Base-by-base conservation (phyloP, 176 grass and related monocot species). In the Dendrocalamus sinicus region DNA sequence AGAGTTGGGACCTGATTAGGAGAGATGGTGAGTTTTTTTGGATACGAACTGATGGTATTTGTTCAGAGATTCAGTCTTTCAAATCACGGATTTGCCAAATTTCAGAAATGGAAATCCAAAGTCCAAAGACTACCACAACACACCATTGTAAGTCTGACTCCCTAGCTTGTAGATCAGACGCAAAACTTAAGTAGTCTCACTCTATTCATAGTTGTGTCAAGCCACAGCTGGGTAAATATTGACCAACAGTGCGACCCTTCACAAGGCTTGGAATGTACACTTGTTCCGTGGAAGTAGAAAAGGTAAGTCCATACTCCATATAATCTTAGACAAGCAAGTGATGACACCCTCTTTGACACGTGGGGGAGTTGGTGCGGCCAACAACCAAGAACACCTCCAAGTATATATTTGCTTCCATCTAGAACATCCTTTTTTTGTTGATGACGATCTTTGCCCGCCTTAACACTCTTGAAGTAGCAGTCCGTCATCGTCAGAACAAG, bases 351-450 rank as follows among this genome's bases (percentile, higher is more conserved):
- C 16, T 88, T 93, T 88, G 88, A 90, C 85, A 81, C 83, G 85
- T 66, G 79, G 69, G 61, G 77, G 78, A 86, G 85, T 93, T 88
- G 91, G 67, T 93, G 78, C 67, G 86, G 89, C 79, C 86, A 89
- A 88, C 83, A 85, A 90, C 89, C 89, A 72, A 91, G 71, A 86
- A 91, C 63, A 62, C 84, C 73, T 71, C 55, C n/a, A 82, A 65
- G 72, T 28, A 54, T 78, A 58, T 75, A 84, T 72, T 82, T 60
- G 48, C 84, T 70, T 81, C 75, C 77, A 76, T 72, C 72, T 22
- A 51, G 45, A 75, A 57, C 81, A 83, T 65, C 67, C 75, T 65
- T 35, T 66, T 91, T 84, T 81, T 67, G 41, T 48, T 35, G 62
- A 78, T 86, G 89, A 91, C 79, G 86, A 68, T 75, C 83, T 81